Evolutionary conservation across 148 eudicot species (phyloP), one percentile per base, ranked within the genome.

Genomic region (Arctostaphylos glauca): DNA sequence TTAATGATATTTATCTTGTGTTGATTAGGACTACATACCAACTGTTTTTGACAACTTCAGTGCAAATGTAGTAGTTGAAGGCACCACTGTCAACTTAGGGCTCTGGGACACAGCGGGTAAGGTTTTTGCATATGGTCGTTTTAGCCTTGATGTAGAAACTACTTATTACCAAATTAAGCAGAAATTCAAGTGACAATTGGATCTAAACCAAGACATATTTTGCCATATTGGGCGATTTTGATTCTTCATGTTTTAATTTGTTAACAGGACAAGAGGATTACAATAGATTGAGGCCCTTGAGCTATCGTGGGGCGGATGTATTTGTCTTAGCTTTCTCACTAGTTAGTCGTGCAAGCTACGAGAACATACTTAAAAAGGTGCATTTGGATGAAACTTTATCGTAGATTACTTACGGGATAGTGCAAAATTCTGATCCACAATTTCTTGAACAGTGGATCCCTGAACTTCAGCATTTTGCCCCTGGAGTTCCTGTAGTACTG

Each of bases 21-120:
- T 41, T 77, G 52, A 77, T 58, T 92, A 96, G 99, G 99, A 96
- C 86, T 96, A 96, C 75, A 87, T 96, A 76, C 99, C 99, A 53
- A 96, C 99, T 48, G 99, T 96, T 77, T 96, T 96, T 87, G 99
- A 96, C 83, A 96, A 96, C 87, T 96, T 96, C 94, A 96, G 99
- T 90, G 99, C 99, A 83, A 96, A 96, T 90, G 98, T 96, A 77
- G 90, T 93, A 54, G 99, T 93, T 81, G 98, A 96, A 89, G 89
- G 94, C 86, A 92, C 88, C 86, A 94, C 99, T 77, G 99, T 96
- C 75, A 96, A 96, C 81, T 88, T 96, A 86, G 99, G 99, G 77
- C 93, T 96, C 23, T 96, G 99, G 99, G 99, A 96, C 83, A 96
- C 99, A 72, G 99, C 97, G 85, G 99, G 99, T 96, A 88, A 86